Evolutionary conservation across 208 protist species (phyloP), one percentile per base, ranked within the genome.

Genomic region (Trypanosomatidae sp.): DNA sequence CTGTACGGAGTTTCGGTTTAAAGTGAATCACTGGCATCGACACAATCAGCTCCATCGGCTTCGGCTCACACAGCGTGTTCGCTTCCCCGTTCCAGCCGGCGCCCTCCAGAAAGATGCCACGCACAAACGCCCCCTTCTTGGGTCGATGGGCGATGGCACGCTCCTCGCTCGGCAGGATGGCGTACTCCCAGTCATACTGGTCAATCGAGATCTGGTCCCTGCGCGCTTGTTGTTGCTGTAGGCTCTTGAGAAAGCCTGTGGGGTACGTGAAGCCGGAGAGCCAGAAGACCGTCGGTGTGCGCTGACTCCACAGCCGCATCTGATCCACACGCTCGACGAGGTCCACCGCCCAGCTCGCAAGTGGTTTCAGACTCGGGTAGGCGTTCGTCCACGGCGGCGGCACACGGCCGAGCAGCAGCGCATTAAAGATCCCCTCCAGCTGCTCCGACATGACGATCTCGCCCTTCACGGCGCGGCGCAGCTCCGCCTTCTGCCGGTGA

Each of bases 21-120:
- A 99, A 99, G 87, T 99, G 96, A 62, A 99, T 98, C 33, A 99
- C 92, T n/a, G 99, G 99, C 98, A 99, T 99, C 39, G 81, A 30
- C 72, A 94, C 90, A 39, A 97, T 88, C 28, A 99, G 91, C 87
- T 99, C 93, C 92, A 99, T 98, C 17, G 98, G 97, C 22, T 91
- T 82, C 12, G 98, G 97, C 85, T 99, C 98, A 66, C 84, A 92
- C 3, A 99, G 87, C 65, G 90, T 92, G 73, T 92, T 89, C 8
- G 74, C 71, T 71, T 98, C 93, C 30, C 46, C 30, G 79, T 98
- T 88, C 98, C 99, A 99, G 9, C 97, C 91, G 12, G 98, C 98
- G 28, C 98, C 99, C 79, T 99, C 99, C 0, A 99, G 87, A 66
- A 92, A 99, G 64, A 99, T 91, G 30, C 98, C 98, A 5, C 95